A percentile compares a stretch with the other conserved stretches of the same genome.
Conservation (phyloP, 129 eudicot species). For the Apium graveolens region DNA sequence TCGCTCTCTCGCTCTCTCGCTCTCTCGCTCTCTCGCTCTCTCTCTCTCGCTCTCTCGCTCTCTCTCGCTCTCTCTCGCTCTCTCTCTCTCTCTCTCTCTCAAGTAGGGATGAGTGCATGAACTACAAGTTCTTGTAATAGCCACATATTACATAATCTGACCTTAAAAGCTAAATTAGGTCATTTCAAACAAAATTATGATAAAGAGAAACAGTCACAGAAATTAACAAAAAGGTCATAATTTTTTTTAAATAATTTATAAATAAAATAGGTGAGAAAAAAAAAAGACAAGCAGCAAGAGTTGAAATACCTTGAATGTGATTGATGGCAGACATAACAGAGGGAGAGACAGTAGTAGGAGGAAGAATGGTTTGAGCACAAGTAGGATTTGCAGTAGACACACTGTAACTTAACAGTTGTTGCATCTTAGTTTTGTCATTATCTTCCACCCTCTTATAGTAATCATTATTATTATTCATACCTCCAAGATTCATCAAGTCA, state of each 20-base stretch:
- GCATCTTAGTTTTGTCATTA: slow-evolving; percentile 38
- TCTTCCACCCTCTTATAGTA: slow-evolving; percentile 29
- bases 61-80: too few species aligned
- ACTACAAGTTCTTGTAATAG: not conserved
- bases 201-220: not conserved
- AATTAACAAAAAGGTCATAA: not conserved
- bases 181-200: not conserved
- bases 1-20: too few species aligned
- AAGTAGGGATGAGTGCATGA: not conserved
- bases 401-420: slow-evolving; percentile 23
- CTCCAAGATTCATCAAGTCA: slow-evolving; percentile 44
- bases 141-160: not conserved
- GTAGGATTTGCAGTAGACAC: slow-evolving; percentile 18
- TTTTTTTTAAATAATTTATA: not conserved
- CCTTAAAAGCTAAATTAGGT: not conserved
- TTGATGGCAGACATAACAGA: slow-evolving; percentile 28
- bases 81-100: too few species aligned
- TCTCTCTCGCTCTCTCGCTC: not conserved
- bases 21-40: too few species aligned
- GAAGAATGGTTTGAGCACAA: slow-evolving; percentile 18
- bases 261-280: not conserved
- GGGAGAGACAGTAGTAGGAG: slow-evolving; percentile 24
- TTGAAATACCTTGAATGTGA: slow-evolving; percentile 42
- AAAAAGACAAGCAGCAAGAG: not conserved
- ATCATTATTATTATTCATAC: not conserved